Conservation (phyloP, 2,329 filamentous ascomycete genomes). For the Didymella exigua region DNA sequence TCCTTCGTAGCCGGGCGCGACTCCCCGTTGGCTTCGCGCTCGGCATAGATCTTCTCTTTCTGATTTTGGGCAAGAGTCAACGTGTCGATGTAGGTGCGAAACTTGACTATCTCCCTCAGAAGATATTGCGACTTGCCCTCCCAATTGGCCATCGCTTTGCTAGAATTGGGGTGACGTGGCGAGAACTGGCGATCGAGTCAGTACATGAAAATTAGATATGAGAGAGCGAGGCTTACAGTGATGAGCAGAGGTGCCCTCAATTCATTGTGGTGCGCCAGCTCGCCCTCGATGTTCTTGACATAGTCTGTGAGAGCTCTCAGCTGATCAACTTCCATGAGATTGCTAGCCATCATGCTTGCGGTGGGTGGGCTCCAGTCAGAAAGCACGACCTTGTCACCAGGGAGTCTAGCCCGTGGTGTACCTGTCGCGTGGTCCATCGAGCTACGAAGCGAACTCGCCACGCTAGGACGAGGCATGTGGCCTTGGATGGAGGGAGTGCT, state of each 20-base stretch:
- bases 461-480: slow-evolving; percentile 56
- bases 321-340: slow-evolving; percentile 79
- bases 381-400: slow-evolving; percentile 83
- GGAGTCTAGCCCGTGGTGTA: slow-evolving; percentile 68
- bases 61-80: slow-evolving; percentile 72
- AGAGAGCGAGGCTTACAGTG: slow-evolving; percentile 59
- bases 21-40: slow-evolving; percentile 40
- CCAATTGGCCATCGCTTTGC: slow-evolving; percentile 93
- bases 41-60: slow-evolving; percentile 71
- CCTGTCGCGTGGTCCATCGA: slow-evolving; percentile 62
- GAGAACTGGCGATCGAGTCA: slow-evolving; percentile 66
- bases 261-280: slow-evolving; percentile 86
- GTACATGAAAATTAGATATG: background rate
- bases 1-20: slow-evolving; percentile 19
- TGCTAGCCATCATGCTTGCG: slow-evolving; percentile 87
- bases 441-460: slow-evolving; percentile 67
- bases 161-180: slow-evolving; percentile 77
- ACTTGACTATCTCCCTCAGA: slow-evolving; percentile 93
- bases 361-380: slow-evolving; percentile 88
- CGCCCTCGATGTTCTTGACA: slow-evolving; percentile 82
- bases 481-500: slow-evolving; percentile 40
- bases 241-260: slow-evolving; percentile 85
- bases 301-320: slow-evolving; percentile 75
- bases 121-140: slow-evolving; percentile 93
- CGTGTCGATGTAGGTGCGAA: slow-evolving; percentile 90